phyloP scores from a whole-genome alignment of 2,329 filamentous ascomycete species.

The Cladosporium sp. region DNA sequence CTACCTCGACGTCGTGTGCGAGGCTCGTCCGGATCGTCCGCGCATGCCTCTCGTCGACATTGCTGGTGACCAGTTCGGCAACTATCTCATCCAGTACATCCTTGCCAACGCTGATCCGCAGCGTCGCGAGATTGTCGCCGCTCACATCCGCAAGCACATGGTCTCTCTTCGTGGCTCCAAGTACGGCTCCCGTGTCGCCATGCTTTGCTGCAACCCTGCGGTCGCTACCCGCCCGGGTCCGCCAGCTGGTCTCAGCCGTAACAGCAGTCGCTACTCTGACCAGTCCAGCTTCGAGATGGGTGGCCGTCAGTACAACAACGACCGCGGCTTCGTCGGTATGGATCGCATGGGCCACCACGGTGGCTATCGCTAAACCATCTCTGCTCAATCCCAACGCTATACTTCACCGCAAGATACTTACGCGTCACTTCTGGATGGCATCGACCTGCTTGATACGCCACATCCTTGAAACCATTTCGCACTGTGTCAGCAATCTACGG shows the following conservation, averaged over 20 bases:
- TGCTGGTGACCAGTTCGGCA: slow-evolving; percentile 97
- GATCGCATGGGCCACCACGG: slow-evolving; percentile 24
- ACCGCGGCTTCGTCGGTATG: slow-evolving; percentile 13
- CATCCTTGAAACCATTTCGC: slow-evolving; percentile 10
- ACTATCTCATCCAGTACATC: slow-evolving; percentile 97
- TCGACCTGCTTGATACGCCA: neutral
- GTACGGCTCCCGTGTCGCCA: slow-evolving; percentile 95
- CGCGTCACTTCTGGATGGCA: slow-evolving; percentile 1
- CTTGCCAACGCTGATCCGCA: slow-evolving; percentile 81
- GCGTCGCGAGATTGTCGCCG: slow-evolving; percentile 88
- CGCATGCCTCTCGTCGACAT: slow-evolving; percentile 98
- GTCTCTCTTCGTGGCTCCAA: slow-evolving; percentile 97
- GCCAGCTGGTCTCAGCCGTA: slow-evolving; percentile 55
- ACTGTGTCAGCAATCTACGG: slow-evolving; percentile 8
- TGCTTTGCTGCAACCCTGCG: slow-evolving; percentile 97
- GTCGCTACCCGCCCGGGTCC: slow-evolving; percentile 85
- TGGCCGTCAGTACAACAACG: slow-evolving; percentile 16
- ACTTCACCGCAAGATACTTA: slow-evolving; percentile 12
- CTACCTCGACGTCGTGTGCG: slow-evolving; percentile 91
- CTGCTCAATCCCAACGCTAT: slow-evolving; percentile 15
- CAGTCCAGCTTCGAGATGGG: slow-evolving; percentile 12
- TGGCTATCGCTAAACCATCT: slow-evolving; percentile 23
- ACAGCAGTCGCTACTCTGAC: slow-evolving; percentile 17
- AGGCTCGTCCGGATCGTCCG: slow-evolving; percentile 82
- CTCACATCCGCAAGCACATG: slow-evolving; percentile 97